Percentiles rank a stretch among this genome's conserved stretches.
These are phyloP conservation scores for Paecilomyces sp. DNA, from an alignment of 2,329 filamentous ascomycete genomes.

Conservation along the genomic window DNA sequence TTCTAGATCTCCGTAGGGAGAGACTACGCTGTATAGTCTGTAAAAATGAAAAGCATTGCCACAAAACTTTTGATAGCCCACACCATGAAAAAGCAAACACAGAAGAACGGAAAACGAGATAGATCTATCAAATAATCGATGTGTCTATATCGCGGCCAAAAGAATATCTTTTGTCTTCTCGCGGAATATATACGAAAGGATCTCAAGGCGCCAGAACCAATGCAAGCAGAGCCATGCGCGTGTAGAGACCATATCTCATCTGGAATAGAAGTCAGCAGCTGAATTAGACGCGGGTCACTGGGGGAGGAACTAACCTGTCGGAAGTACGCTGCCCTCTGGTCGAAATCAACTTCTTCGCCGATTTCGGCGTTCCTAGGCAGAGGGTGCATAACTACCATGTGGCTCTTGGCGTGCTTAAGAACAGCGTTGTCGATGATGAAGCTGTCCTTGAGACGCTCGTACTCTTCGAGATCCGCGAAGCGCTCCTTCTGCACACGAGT, in stretches of 20 bases:
- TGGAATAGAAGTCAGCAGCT: conserved; percentile 44
- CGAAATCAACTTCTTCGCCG: conserved; percentile 92
- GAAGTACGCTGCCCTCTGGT: conserved; percentile 95
- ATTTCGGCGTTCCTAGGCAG: conserved; percentile 91
- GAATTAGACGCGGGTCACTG: neutral
- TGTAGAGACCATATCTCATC: conserved; percentile 98
- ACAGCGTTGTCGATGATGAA: conserved; percentile 88
- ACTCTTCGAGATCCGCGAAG: conserved; percentile 72
- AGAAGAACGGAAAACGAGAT: neutral
- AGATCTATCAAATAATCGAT: neutral
- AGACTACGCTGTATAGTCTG: neutral
- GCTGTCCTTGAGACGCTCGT: conserved; percentile 79
- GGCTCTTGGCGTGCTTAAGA: conserved; percentile 82
- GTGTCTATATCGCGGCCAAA: neutral
- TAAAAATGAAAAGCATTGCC: neutral
- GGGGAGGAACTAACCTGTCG: conserved; percentile 72
- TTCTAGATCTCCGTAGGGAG: neutral
- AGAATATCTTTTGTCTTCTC: neutral
- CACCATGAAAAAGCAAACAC: neutral
- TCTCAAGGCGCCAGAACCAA: conserved; percentile 66
- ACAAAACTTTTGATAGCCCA: neutral
- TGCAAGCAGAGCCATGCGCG: conserved; percentile 92
- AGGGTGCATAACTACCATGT: conserved; percentile 93
- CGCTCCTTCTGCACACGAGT: conserved; percentile 95
- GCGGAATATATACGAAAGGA: neutral